phyloP scores from a whole-genome alignment of 2,329 filamentous ascomycete genomes.

The Penicillium glabrum region DNA sequence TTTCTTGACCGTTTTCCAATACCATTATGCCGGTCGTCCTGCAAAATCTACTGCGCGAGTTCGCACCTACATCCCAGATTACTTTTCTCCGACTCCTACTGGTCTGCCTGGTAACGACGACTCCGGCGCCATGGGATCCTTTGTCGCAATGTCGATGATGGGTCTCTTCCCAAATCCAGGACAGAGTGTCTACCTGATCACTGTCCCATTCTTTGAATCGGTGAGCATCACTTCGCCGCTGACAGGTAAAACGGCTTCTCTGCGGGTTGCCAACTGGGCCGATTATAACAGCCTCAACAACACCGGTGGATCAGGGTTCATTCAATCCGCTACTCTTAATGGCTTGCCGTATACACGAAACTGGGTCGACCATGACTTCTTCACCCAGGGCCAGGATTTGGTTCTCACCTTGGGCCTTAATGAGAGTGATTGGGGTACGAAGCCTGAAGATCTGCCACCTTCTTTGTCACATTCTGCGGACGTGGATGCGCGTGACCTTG shows the following conservation, averaged over 20 bases:
- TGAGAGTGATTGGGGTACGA: conserved; percentile 67
- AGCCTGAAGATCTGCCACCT: conserved; percentile 61
- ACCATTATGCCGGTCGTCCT: conserved; percentile 66
- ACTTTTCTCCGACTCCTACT: conserved; percentile 56
- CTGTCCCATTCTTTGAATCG: conserved; percentile 64
- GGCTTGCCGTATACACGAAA: conserved; percentile 61
- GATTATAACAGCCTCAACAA: conserved; percentile 49
- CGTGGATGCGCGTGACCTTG: background rate
- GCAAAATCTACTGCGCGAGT: conserved; percentile 50
- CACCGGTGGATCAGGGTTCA: conserved; percentile 57
- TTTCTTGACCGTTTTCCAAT: conserved; percentile 65
- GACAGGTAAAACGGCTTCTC: conserved; percentile 60
- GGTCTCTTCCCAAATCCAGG: conserved; percentile 67
- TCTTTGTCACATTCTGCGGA: conserved; percentile 37
- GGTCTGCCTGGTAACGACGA: conserved; percentile 70
- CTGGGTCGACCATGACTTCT: conserved; percentile 69
- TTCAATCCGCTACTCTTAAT: conserved; percentile 66
- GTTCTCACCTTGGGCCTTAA: conserved; percentile 61
- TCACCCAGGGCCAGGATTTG: conserved; percentile 62
- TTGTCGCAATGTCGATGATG: conserved; percentile 65
- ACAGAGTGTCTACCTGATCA: conserved; percentile 68
- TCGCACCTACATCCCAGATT: conserved; percentile 63
- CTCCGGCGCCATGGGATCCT: conserved; percentile 66
- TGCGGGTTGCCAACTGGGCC: conserved; percentile 55
- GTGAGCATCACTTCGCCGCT: conserved; percentile 58